A percentile compares a stretch with the other conserved stretches of the same genome.
phyloP scores from a whole-genome alignment of 441 rosid genomes.

The Cnidoscolus chayamansa region DNA sequence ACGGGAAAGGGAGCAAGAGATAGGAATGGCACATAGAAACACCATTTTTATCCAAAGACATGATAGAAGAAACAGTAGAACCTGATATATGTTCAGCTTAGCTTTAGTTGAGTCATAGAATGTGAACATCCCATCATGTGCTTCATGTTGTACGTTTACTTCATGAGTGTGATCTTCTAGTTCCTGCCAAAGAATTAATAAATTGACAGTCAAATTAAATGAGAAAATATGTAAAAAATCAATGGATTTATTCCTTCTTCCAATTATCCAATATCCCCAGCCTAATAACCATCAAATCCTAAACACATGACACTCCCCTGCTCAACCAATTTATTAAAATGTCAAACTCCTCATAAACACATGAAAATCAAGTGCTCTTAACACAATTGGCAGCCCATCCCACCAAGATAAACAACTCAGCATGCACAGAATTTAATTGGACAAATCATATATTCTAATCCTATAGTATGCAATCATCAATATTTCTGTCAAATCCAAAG shows the following conservation, averaged over 20 bases:
- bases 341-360: neutral
- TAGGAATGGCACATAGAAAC: neutral
- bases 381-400: neutral
- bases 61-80: constrained; percentile 23
- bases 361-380: neutral
- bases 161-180: constrained; percentile 70
- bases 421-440: neutral
- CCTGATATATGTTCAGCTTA: constrained; percentile 89
- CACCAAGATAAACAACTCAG: neutral
- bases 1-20: neutral
- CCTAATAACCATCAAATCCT: neutral
- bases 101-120: constrained; percentile 80
- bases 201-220: neutral
- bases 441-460: neutral
- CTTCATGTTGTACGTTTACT: constrained; percentile 73
- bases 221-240: neutral
- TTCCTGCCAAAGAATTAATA: constrained; percentile 54
- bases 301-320: neutral
- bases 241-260: neutral
- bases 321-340: neutral
- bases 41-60: constrained; percentile 6
- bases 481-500: neutral
- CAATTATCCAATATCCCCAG: neutral
- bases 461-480: neutral
- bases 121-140: constrained; percentile 79